A percentile compares a stretch with the other conserved stretches of the same genome.
Conservation (phyloP, 1,284 basidiomycete species). For the Chalciporus piperatoides region DNA sequence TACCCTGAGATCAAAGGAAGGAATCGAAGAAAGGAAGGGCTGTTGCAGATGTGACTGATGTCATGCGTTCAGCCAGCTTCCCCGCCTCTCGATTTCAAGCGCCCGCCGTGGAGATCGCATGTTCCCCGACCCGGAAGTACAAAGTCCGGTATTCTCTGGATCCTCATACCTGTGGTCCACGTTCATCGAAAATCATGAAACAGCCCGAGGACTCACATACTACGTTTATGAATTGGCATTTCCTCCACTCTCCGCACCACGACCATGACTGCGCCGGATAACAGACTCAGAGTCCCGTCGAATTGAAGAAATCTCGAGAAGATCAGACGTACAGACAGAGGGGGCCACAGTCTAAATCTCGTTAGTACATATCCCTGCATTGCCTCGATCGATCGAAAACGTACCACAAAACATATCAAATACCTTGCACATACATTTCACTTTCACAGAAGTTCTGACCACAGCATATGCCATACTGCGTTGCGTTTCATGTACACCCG, state of each 20-base stretch:
- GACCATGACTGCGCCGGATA: background rate
- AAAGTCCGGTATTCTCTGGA: background rate
- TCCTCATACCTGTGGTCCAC: background rate
- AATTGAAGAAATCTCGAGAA: background rate
- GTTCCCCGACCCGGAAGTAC: no score
- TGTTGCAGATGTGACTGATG: no score
- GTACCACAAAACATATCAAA: background rate
- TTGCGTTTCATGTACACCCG: constrained; percentile 8
- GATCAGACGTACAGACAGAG: background rate
- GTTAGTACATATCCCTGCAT: background rate
- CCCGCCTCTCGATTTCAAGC: background rate
- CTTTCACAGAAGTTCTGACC: no score
- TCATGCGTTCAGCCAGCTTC: background rate
- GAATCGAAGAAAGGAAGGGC: no score
- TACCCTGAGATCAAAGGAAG: no score
- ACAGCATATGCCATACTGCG: no score
- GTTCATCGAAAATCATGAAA: constrained; percentile 17
- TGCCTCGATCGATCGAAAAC: background rate
- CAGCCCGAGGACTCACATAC: background rate
- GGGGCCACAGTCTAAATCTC: background rate
- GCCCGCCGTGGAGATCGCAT: background rate
- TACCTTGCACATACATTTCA: background rate
- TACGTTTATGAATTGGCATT: background rate
- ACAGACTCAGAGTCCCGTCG: background rate
- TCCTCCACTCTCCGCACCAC: background rate